Evolutionary conservation across 305 asterid species (phyloP).

Genomic region (Lippia alba): DNA sequence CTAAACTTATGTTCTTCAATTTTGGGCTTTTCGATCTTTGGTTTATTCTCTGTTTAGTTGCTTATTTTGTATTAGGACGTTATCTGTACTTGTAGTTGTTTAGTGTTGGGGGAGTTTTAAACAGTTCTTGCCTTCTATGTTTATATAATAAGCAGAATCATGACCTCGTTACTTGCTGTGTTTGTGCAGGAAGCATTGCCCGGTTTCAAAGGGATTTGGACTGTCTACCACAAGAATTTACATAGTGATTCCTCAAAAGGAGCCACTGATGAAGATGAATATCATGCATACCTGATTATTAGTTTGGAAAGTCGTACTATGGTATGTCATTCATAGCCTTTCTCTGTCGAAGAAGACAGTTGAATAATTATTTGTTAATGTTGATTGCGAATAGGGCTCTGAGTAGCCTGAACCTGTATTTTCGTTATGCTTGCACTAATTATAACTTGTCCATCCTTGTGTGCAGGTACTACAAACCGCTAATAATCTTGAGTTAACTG

Average conservation of each 20-base stretch:
- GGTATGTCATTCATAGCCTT: slow-evolving; percentile 51
- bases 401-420: slow-evolving; percentile 17
- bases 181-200: slow-evolving; percentile 85
- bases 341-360: slow-evolving; percentile 28
- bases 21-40: slow-evolving; percentile 10
- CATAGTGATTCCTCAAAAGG: slow-evolving; percentile 77
- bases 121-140: slow-evolving; percentile 19
- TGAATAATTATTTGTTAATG: background rate
- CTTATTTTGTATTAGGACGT: slow-evolving; percentile 11
- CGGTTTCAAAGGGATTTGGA: slow-evolving; percentile 98
- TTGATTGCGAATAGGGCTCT: slow-evolving; percentile 12
- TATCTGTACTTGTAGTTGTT: slow-evolving; percentile 5
- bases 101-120: slow-evolving; percentile 17
- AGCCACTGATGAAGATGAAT: slow-evolving; percentile 90
- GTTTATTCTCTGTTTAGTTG: slow-evolving; percentile 25
- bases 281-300: slow-evolving; percentile 93
- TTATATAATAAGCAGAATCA: slow-evolving; percentile 4
- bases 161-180: slow-evolving; percentile 28
- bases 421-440: slow-evolving; percentile 26
- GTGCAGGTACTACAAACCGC: slow-evolving; percentile 93
- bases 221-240: slow-evolving; percentile 90
- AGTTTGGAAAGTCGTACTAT: slow-evolving; percentile 95
- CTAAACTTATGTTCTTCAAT: slow-evolving; percentile 22
- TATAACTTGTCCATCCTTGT: slow-evolving; percentile 31
- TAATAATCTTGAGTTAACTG: slow-evolving; percentile 94